Evolutionary conservation across 257 asterid species (phyloP), one percentile per base, ranked within the genome.

Genomic region (Voacanga thouarsii): DNA sequence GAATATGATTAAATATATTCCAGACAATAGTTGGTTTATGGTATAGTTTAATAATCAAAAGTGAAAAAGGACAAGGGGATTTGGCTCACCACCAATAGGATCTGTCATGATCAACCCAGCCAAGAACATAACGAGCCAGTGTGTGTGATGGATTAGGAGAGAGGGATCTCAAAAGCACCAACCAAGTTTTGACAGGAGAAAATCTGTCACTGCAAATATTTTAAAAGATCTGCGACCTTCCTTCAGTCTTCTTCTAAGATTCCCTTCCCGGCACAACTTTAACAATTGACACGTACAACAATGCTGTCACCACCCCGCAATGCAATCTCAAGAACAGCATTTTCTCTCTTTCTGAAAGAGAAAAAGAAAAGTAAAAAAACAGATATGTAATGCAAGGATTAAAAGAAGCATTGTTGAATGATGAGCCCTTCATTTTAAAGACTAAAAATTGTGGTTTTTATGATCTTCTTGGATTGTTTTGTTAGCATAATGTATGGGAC

Each of bases 101-200:
- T 51, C 80, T 37, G 49, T 65, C 79, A 45, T 14, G 19, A 77
- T 23, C 28, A 53, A 39, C 33, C n/a, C 60, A 12, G 15, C 6
- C n/a, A 45, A 26, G 26, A 80, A 43, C 30, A 39, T 14, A 33
- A 57, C 12, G 71, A 60, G 71, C 44, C 56, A 41, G 5, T 41
- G 11, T 44, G 24, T 37, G 19, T 74, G 45, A 19, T 8, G 66
- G 61, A 79, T 60, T 67, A 72, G 15, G 30, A 77, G 69, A 57
- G 37, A 33, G 71, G 64, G 76, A 72, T 82, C 83, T 82, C 78
- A 82, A 82, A 84, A 84, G 85, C 82, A 80, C 82, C 82, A 84
- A 78, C 43, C 82, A 70, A 12, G 75, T 44, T 64, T 64, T 24
- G 61, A 81, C 79, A 67, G 72, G 67, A 19, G 50, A 72, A 82